Conservation (phyloP, 1,284 basidiomycete species). For the Ustilago cynodontis region DNA sequence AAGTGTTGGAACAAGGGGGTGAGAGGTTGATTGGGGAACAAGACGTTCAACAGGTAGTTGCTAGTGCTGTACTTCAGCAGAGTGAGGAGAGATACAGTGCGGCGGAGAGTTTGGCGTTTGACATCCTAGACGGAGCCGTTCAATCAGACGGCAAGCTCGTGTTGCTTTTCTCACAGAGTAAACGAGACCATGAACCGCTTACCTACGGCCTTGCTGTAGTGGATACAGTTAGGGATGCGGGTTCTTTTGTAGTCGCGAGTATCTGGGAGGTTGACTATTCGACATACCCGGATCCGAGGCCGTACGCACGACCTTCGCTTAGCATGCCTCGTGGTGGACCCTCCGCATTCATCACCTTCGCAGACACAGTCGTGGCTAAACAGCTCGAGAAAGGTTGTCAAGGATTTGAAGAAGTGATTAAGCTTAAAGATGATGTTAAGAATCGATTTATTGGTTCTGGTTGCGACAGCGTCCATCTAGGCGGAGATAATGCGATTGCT, state of each 20-base stretch:
- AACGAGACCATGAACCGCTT: slow-evolving; percentile 31
- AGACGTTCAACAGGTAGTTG: slow-evolving; percentile 61
- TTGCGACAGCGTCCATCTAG: slow-evolving; percentile 34
- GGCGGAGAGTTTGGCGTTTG: slow-evolving; percentile 41
- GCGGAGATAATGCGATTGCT: slow-evolving; percentile 21
- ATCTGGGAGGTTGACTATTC: slow-evolving; percentile 34
- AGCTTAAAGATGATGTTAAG: slow-evolving; percentile 63
- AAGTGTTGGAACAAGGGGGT: slow-evolving; percentile 55
- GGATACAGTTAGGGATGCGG: slow-evolving; percentile 33
- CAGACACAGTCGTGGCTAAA: slow-evolving; percentile 56
- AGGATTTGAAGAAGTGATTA: slow-evolving; percentile 69
- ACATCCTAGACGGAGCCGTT: slow-evolving; percentile 45
- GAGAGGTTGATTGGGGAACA: slow-evolving; percentile 64
- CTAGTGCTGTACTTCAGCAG: slow-evolving; percentile 49
- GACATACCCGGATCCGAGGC: slow-evolving; percentile 57
- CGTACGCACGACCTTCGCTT: slow-evolving; percentile 55
- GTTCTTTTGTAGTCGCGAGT: slow-evolving; percentile 42
- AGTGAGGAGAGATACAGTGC: slow-evolving; percentile 54
- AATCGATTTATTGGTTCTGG: slow-evolving; percentile 68
- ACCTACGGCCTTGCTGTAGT: slow-evolving; percentile 50
- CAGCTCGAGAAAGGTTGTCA: slow-evolving; percentile 42
- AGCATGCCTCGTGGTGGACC: slow-evolving; percentile 60
- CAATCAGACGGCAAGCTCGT: slow-evolving; percentile 39
- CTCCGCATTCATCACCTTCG: slow-evolving; percentile 62
- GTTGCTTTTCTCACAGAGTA: slow-evolving; percentile 54